These are phyloP conservation scores for Melampsora americana DNA, from an alignment of 1,284 basidiomycete genomes.

Conservation along the genomic window DNA sequence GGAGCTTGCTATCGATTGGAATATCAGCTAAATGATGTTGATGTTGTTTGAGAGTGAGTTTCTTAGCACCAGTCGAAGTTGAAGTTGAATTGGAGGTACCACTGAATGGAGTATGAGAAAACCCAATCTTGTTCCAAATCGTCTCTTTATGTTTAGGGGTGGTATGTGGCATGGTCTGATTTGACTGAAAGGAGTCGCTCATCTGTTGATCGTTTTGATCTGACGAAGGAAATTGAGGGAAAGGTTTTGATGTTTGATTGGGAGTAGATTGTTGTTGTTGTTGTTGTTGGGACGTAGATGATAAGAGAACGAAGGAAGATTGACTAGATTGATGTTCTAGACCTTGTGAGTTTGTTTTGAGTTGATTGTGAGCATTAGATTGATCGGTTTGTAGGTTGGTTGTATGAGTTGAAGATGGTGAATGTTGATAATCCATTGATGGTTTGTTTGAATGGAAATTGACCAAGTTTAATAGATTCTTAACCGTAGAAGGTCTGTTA, in stretches of 20 bases:
- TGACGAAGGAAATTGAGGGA: not conserved
- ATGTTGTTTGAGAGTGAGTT: not conserved
- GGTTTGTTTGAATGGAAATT: no score
- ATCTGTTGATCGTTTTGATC: not conserved
- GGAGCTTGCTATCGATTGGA: not conserved
- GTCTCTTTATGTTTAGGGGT: slow-evolving; percentile 8
- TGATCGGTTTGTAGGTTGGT: no score
- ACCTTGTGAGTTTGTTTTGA: not conserved
- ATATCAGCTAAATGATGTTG: slow-evolving; percentile 5
- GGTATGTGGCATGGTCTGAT: not conserved
- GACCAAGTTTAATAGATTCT: no score
- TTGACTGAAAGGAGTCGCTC: not conserved
- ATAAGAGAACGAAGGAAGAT: not conserved
- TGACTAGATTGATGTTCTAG: not conserved
- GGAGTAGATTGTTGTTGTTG: not conserved
- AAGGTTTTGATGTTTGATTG: not conserved
- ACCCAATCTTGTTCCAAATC: slow-evolving; percentile 14
- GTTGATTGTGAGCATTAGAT: no score
- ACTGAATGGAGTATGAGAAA: not conserved
- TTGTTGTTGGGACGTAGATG: not conserved
- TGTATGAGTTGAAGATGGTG: no score
- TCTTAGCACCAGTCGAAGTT: not conserved
- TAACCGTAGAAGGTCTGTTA: no score
- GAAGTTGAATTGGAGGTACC: not conserved
- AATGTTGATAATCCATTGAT: no score